These are phyloP conservation scores for Salmacisia buchloeana DNA, from an alignment of 1,284 basidiomycete genomes.

Conservation along the genomic window DNA sequence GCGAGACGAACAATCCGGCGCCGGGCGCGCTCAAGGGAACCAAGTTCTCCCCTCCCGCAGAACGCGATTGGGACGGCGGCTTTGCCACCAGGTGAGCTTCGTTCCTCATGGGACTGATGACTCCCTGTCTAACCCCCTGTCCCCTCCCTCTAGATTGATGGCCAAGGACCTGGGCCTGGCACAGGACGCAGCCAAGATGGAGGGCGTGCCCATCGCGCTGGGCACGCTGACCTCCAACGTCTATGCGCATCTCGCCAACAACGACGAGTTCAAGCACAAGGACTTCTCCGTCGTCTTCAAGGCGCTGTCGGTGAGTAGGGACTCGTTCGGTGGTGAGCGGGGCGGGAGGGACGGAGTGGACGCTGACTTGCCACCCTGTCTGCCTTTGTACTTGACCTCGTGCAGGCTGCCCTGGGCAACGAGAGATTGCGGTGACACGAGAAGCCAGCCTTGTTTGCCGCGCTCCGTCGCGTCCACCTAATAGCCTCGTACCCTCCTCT, in stretches of 20 bases:
- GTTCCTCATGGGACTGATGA: no score
- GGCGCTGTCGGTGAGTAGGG: constrained; percentile 21
- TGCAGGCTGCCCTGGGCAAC: neutral
- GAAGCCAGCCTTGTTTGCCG: no score
- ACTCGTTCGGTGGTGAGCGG: no score
- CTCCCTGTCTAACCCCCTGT: neutral
- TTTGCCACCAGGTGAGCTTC: constrained; percentile 27
- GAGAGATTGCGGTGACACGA: constrained; percentile 1
- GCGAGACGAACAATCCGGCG: constrained; percentile 80
- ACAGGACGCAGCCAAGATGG: constrained; percentile 32
- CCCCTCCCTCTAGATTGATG: constrained; percentile 9
- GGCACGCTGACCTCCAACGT: constrained; percentile 30
- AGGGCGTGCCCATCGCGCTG: constrained; percentile 36
- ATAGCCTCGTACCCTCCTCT: no score
- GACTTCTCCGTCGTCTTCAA: constrained; percentile 42
- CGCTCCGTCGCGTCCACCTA: no score
- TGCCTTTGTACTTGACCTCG: neutral
- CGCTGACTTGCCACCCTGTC: neutral
- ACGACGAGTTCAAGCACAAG: constrained; percentile 31
- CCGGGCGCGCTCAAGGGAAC: constrained; percentile 60
- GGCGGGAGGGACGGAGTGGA: no score
- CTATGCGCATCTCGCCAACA: constrained; percentile 32
- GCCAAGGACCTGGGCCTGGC: constrained; percentile 40
- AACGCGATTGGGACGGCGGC: constrained; percentile 67
- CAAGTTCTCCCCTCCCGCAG: constrained; percentile 70